phyloP scores from a whole-genome alignment of 768 basidiomycete genomes.

The Auriscalpium microsporum region DNA sequence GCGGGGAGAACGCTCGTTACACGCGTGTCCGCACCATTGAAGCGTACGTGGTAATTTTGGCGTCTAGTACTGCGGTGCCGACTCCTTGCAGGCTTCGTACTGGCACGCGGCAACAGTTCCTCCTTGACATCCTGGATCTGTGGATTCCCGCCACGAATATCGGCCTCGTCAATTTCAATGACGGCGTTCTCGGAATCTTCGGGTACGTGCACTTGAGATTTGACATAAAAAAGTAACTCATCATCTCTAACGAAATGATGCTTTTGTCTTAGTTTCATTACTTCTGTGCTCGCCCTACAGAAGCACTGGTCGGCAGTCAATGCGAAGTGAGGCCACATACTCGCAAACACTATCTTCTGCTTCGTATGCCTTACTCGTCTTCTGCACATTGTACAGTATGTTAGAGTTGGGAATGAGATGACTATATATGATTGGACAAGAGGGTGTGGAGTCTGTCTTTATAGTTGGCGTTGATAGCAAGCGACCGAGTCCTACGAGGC shows the following conservation, averaged over 20 bases:
- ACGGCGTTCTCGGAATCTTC: conserved; percentile 76
- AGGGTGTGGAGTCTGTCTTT: background rate
- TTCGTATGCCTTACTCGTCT: too few relatives aligned
- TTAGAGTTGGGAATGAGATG: background rate
- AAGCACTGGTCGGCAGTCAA: conserved; percentile 12
- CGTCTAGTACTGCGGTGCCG: background rate
- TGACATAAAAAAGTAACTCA: too few relatives aligned
- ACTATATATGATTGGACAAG: background rate
- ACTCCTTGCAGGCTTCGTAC: conserved; percentile 43
- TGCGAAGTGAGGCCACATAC: background rate
- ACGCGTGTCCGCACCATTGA: conserved; percentile 49
- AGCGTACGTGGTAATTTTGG: conserved; percentile 31
- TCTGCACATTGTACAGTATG: too few relatives aligned
- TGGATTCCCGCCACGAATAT: conserved; percentile 85
- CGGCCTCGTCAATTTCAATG: conserved; percentile 68
- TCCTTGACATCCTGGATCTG: conserved; percentile 78
- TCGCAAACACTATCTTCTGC: background rate
- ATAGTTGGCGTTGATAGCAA: background rate
- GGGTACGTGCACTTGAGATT: conserved; percentile 49
- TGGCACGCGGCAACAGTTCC: conserved; percentile 67
- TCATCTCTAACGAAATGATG: conserved; percentile 1
- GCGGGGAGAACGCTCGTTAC: conserved; percentile 57
- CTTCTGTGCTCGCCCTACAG: conserved; percentile 22
- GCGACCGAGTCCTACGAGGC: conserved; percentile 2
- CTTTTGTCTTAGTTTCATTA: conserved; percentile 52